Conservation (phyloP, 495 filamentous ascomycete genomes). For the Sordaria brevicollis region DNA sequence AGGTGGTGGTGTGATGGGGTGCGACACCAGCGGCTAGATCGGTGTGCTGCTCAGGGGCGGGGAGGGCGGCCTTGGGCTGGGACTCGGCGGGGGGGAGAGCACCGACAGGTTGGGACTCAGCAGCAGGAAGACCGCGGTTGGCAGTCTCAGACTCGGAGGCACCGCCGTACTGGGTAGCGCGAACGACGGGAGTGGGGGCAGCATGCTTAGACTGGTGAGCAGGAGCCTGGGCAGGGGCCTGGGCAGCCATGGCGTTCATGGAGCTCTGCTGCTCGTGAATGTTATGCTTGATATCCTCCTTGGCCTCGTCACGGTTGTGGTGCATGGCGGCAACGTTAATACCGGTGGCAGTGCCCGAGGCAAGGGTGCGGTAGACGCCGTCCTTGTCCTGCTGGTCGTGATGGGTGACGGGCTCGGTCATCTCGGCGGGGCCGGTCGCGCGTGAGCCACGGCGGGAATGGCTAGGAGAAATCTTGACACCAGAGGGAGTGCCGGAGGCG, state of each 20-base stretch:
- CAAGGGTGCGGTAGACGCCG: slow-evolving; percentile 18
- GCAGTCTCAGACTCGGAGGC: background rate
- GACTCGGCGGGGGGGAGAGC: background rate
- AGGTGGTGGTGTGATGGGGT: background rate
- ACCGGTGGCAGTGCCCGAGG: slow-evolving; percentile 21
- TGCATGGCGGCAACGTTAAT: slow-evolving; percentile 8
- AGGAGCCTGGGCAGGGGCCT: background rate
- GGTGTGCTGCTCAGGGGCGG: background rate
- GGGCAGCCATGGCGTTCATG: background rate
- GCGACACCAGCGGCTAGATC: background rate
- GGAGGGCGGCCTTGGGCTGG: background rate
- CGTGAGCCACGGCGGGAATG: background rate
- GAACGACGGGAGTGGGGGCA: too few relatives aligned
- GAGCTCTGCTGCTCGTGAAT: background rate
- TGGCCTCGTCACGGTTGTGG: background rate
- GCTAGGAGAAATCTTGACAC: slow-evolving; percentile 11
- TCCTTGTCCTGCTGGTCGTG: slow-evolving; percentile 8
- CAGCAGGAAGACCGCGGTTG: background rate
- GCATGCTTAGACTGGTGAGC: too few relatives aligned
- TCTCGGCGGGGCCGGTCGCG: background rate
- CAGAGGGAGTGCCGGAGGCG: slow-evolving; percentile 16
- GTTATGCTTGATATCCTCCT: background rate
- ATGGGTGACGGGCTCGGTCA: background rate
- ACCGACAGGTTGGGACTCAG: background rate
- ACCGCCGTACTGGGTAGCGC: background rate